Base-by-base conservation (phyloP, 352 stramenopile genomes). In the Elongisporangium undulatum region DNA sequence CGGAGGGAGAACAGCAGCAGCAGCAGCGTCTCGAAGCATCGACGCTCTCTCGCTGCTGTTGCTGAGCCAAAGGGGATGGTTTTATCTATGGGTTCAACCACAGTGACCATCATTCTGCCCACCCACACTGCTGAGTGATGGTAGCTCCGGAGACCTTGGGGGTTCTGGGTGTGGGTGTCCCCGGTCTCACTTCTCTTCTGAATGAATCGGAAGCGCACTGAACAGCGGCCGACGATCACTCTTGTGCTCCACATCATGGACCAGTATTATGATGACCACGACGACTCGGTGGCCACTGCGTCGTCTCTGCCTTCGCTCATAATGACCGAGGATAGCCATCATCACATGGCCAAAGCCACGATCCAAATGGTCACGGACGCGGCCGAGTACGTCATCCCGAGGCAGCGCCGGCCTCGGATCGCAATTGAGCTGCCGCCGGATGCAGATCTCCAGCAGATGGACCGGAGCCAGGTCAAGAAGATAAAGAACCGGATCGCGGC, bases 401-500 rank as follows among this genome's bases (percentile, higher is more conserved):
- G 34, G 17, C 34, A 45, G 34, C 34, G 34, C 9, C 34, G 34
- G 1, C 34, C 34, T 45, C 34, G 34, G 34, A 45, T 82, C 24
- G 75, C 82, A 2, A 80, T 88, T 39, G 58, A 78, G 26, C 52
- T 80, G 16, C 67, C 79, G 1, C 21, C 53, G 4, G 34, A 45
- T 17, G 72, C 82, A 54, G 67, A 83, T 57, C 61, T 78, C n/a
- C 62, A 57, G 1, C 54, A 38, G 7, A 58, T 90, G 29, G 72
- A 73, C 68, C 70, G 71, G 24, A 67, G 73, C 24, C 77, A 90
- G 58, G 67, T 90, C 29, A 74, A 79, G 61, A 82, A 82, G 55
- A 72, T 84, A 53, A 90, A 90, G 63, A 90, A 90, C 65, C 80
- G 80, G 7, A 77, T 90, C 56, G 77, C 80, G 0, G 80, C 80